These are phyloP conservation scores for Neoscytalidium dimidiatum DNA, from an alignment of 2,329 filamentous ascomycete genomes.

Conservation along the genomic window DNA sequence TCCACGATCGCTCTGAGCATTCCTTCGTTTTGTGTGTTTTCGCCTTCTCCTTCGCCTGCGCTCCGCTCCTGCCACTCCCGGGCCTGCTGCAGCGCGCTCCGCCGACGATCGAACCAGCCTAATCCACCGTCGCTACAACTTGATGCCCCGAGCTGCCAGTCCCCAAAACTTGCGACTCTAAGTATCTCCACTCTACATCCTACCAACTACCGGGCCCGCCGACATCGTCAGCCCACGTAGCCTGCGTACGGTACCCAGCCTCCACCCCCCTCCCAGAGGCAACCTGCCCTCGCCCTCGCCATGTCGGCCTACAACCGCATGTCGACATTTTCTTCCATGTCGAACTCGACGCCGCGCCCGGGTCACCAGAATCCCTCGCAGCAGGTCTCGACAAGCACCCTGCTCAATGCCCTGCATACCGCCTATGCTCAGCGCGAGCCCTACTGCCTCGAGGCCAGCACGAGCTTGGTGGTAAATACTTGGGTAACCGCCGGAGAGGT, in stretches of 20 bases:
- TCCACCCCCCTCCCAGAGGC: constrained; percentile 1
- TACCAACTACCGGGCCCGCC: background rate
- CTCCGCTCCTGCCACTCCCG: constrained; percentile 1
- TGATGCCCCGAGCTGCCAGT: background rate
- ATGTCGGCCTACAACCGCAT: constrained; percentile 58
- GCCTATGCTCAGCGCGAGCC: constrained; percentile 80
- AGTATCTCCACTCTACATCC: background rate
- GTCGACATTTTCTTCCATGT: constrained; percentile 63
- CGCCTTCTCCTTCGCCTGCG: background rate
- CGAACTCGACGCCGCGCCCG: constrained; percentile 56
- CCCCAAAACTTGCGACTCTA: background rate
- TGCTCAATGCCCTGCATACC: constrained; percentile 89
- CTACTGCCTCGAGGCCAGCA: constrained; percentile 86
- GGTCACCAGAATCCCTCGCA: constrained; percentile 65
- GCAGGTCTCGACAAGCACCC: constrained; percentile 88
- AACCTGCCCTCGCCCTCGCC: background rate
- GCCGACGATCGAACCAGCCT: constrained; percentile 6
- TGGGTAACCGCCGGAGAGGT: constrained; percentile 81
- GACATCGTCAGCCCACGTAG: background rate
- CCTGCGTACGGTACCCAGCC: background rate
- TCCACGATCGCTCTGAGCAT: constrained; percentile 6
- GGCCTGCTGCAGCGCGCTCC: background rate
- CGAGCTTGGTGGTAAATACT: constrained; percentile 91
- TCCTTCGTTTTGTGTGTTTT: constrained; percentile 12
- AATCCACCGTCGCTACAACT: constrained; percentile 12